Evolutionary conservation across 768 basidiomycete species (phyloP).

Genomic region (Agaricus sinodeliciosus): DNA sequence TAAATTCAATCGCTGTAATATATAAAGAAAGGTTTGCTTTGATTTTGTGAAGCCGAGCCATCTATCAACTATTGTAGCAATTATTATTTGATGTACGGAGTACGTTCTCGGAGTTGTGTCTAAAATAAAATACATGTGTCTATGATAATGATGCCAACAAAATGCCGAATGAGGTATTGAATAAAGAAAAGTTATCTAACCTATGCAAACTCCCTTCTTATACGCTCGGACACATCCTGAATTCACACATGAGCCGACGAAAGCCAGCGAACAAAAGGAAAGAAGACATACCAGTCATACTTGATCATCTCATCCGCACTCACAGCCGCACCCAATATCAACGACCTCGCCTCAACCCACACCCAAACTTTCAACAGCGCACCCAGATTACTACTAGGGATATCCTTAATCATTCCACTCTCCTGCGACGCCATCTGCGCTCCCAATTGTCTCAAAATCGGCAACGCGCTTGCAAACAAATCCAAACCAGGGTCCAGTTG

Average conservation of each 20-base stretch:
- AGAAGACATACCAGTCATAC: constrained; percentile 67
- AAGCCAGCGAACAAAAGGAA: neutral
- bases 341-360: constrained; percentile 85
- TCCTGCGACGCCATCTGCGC: constrained; percentile 80
- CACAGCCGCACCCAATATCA: constrained; percentile 72
- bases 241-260: neutral
- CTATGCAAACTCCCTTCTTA: constrained; percentile 8
- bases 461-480: constrained; percentile 91
- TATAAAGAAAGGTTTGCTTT: too few relatives aligned
- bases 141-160: too few relatives aligned
- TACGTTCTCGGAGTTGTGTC: too few relatives aligned
- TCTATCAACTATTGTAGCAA: too few relatives aligned
- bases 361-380: constrained; percentile 95
- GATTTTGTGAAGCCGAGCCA: too few relatives aligned
- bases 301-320: constrained; percentile 84
- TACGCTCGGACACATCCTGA: constrained; percentile 24
- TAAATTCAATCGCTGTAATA: neutral
- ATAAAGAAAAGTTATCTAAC: neutral
- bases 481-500: constrained; percentile 90
- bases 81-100: too few relatives aligned
- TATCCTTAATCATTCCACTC: constrained; percentile 38
- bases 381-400: constrained; percentile 69
- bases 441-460: constrained; percentile 88
- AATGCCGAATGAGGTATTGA: neutral
- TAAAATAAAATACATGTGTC: too few relatives aligned